Evolutionary conservation across 2,329 filamentous ascomycete genomes (phyloP), one percentile per base, ranked within the genome.

Genomic region (Apiospora hydei): DNA sequence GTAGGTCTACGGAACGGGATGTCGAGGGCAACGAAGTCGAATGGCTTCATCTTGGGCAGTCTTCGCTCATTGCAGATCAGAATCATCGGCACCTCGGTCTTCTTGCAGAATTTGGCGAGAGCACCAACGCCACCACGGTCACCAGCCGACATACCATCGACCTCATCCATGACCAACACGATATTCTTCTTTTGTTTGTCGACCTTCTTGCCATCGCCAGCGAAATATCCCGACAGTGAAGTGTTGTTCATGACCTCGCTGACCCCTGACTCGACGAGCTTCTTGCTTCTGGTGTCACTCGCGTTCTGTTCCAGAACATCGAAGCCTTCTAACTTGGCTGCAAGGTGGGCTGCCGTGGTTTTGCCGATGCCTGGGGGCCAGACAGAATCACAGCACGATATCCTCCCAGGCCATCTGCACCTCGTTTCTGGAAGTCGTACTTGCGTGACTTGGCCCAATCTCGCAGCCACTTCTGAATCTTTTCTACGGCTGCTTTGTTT

Each of bases 111-210:
- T 72, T 96, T 94, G 71, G 96, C 96, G 71, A 99, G 87, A 43
- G 96, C 96, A 69, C 95, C 96, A 67, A 99, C 96, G 81, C 96
- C 96, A 76, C 96, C 96, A 73, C 96, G 92, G 80, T 99, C 96
- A 80, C 96, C 96, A 47, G 94, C 95, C 73, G 96, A 98, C 96
- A 99, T 98, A 70, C 96, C 96, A 78, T 99, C 96, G 5, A 99
- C 96, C 83, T 99, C 96, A 77, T 99, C 96, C 96, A 99, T 98
- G 83, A 99, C 94, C 68, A 99, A 85, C 7, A 98, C 94, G 46
- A 98, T 91, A 77, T 98, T 98, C 85, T 97, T 97, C 85, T 96
- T 98, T 21, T 87, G 87, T 5, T 86, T 83, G 64, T 98, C 93
- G 4, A 98, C 91, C 72, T 92, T 89, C 82, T 96, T 94, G 34